Percentiles rank a stretch among this genome's conserved stretches.
phyloP scores from a whole-genome alignment of 306 rosid genomes.

The Hippophae tibetana region DNA sequence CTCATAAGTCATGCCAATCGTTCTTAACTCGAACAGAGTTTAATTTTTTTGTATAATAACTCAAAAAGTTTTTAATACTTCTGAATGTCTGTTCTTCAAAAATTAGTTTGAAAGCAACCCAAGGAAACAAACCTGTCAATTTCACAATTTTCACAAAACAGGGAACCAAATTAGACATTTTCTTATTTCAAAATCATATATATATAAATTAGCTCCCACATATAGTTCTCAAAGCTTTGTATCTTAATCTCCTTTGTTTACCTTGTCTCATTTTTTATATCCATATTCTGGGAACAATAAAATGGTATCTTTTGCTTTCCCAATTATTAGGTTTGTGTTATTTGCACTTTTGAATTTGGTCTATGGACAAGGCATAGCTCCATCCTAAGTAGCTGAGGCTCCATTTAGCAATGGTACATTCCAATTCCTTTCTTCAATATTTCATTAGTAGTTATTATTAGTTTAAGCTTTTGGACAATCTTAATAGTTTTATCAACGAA shows the following conservation, averaged over 20 bases:
- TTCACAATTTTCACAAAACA: too few relatives aligned
- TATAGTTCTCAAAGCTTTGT: neutral
- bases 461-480: too few relatives aligned
- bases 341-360: conserved; percentile 25
- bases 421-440: neutral
- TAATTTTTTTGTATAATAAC: too few relatives aligned
- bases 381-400: conserved; percentile 33
- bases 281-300: neutral
- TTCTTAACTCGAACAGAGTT: too few relatives aligned
- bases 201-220: neutral
- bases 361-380: conserved; percentile 35
- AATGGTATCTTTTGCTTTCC: conserved; percentile 20
- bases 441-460: neutral
- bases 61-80: too few relatives aligned
- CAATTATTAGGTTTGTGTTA: conserved; percentile 31
- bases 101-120: too few relatives aligned
- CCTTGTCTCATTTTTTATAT: neutral
- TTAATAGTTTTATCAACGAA: neutral
- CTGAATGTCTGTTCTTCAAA: too few relatives aligned
- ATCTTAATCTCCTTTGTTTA: neutral
- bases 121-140: too few relatives aligned
- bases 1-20: too few relatives aligned
- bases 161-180: too few relatives aligned
- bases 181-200: too few relatives aligned
- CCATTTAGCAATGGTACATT: conserved; percentile 43